Conservation (phyloP, 164 flowering plant species). For the Hamamelis virginiana region DNA sequence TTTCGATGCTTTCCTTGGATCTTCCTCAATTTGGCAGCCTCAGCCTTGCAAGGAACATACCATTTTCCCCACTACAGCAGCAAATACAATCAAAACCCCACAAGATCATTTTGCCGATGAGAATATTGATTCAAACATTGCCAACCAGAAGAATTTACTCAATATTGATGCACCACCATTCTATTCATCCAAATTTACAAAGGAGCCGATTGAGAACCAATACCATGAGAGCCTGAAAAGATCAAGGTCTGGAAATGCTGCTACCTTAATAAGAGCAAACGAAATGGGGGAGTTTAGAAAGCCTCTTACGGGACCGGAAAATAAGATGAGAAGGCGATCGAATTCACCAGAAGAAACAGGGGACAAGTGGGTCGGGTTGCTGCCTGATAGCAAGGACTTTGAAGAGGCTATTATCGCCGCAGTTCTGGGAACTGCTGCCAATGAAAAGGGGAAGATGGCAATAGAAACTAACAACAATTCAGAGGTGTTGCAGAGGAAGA, state of each 20-base stretch:
- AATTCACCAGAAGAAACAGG: constrained; percentile 32
- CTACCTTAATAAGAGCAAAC: constrained; percentile 6
- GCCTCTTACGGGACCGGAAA: constrained; percentile 30
- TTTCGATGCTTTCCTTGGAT: constrained; percentile 76
- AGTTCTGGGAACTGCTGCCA: constrained; percentile 42
- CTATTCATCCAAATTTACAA: constrained; percentile 36
- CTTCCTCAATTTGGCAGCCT: constrained; percentile 96
- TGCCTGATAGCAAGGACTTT: constrained; percentile 74
- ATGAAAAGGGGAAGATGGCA: constrained; percentile 20
- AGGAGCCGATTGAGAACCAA: constrained; percentile 24
- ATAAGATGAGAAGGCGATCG: constrained; percentile 50
- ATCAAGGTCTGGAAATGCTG: constrained; percentile 60
- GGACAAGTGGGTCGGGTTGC: constrained; percentile 34
- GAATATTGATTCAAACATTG: constrained; percentile 38
- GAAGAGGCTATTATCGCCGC: constrained; percentile 91
- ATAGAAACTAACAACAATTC: constrained; percentile 8
- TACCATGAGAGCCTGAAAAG: constrained; percentile 64
- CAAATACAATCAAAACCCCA: constrained; percentile 18
- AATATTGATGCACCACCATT: constrained; percentile 79
- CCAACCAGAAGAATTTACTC: constrained; percentile 35
- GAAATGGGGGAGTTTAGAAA: constrained; percentile 11
- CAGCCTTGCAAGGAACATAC: constrained; percentile 77
- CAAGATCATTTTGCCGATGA: constrained; percentile 62
- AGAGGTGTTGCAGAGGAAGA: constrained; percentile 27
- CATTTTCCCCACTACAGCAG: constrained; percentile 1